Base-by-base conservation (phyloP, 192 early-diverging fungal species). In the Coemansia sp. region DNA sequence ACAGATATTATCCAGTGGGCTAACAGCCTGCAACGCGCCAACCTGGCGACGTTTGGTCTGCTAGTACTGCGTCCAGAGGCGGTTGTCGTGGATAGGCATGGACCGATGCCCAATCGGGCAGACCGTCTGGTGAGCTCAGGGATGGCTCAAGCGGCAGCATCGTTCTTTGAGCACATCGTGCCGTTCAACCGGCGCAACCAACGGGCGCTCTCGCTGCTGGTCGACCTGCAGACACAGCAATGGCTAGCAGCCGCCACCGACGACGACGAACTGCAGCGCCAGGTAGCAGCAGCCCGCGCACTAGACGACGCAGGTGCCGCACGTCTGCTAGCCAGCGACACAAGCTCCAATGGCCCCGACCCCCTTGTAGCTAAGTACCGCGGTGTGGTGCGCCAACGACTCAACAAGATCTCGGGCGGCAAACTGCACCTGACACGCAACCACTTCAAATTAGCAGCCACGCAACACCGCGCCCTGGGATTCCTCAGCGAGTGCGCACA, bases 181-280 rank as follows among this genome's bases (percentile, higher is more conserved):
- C 64, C 71, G 3, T 28, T 15, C 19, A 67, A 46, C 40, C 37
- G 40, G 52, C 64, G 60, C 24, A 47, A 43, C 20, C 30, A 6
- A 14, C 48, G 58, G 23, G 30, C 64, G 19, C 26, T 74, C 6
- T 36, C 47, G 2, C 41, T 74, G 32, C 53, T 74, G 28, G 55
- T 74, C 11, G 71, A 74, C 23, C 55, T 74, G 51, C 59, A 63
- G 43, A 74, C 71, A 15, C 71, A 74, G 47, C 50, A 66, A 38
- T 63, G 60, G 64, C 46, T 74, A 47, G 34, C 50, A 38, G 64
- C 59, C 0, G 71, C 71, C 13, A 39, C 26, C 29, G 39, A 63
- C 38, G 71, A 74, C 64, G 18, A 15, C n/a, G 54, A 62, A 11
- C 38, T 74, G 41, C 64, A 67, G 46, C 23, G 19, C n/a, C 54